Base-by-base conservation (phyloP, 345 rosid genomes). In the Salix koriyanagi region DNA sequence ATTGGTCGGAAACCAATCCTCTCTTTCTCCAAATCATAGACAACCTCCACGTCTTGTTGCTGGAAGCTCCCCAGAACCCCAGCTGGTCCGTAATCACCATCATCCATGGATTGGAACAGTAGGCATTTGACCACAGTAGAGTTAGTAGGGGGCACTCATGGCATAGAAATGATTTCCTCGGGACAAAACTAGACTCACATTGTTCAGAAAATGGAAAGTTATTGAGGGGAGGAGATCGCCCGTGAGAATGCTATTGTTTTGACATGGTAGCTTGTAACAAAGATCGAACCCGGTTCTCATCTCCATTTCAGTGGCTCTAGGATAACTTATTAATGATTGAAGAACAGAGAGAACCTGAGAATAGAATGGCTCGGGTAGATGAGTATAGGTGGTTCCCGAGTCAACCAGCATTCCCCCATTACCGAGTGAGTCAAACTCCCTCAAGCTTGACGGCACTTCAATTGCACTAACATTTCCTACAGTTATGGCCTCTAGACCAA, bases 331-430 rank as follows among this genome's bases (percentile, higher is more conserved):
- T 16, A 13, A 2, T 32, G 88, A 79, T 42, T 88, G 81, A 65
- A 94, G 85, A 50, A 82, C 19, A 11, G 87, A 80, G 70, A 91
- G 90, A 36, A 94, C 81, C 65, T 88, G 80, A 3, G 96, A 89
- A 79, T 92, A 92, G 71, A 89, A 80, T 3, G 96, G 92, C 54
- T 89, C 81, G 0, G 96, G 96, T 4, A 92, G 81, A 79, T 92
- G 97, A 39, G 98, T 92, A 78, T 92, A 92, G 28, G 97, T 92
- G 1, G 96, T 92, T 75, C 98, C 94, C 2, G 96, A 94, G 78
- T 94, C 98, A 6, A 94, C 85, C 84, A 92, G 52, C 85, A 94
- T 75, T 19, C 98, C 97, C 4, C 98, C 96, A 72, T 92, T 92
- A 37, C 98, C 97, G 39, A 64, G 78, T 54, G 90, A 88, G 81